phyloP scores from a whole-genome alignment of 768 basidiomycete genomes.

The Kwoniella botswanensis region DNA sequence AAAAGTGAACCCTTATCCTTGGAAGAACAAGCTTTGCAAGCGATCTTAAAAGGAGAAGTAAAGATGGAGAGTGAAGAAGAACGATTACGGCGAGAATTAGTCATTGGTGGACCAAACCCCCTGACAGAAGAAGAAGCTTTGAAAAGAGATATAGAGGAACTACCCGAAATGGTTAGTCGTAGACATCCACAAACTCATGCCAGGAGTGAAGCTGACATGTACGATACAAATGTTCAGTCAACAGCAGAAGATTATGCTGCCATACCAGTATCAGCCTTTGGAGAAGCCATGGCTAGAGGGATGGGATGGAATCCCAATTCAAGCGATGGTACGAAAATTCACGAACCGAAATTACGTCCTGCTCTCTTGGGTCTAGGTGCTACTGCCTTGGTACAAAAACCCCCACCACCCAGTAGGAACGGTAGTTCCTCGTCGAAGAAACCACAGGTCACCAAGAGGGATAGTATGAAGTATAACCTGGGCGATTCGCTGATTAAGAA shows the following conservation, averaged over 20 bases:
- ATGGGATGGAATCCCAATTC: constrained; percentile 84
- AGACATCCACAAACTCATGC: no score
- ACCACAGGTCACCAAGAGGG: constrained; percentile 66
- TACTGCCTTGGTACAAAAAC: constrained; percentile 72
- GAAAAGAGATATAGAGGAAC: constrained; percentile 77
- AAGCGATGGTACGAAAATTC: constrained; percentile 75
- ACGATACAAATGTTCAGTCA: constrained; percentile 58
- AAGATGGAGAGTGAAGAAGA: constrained; percentile 54
- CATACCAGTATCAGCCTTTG: constrained; percentile 90
- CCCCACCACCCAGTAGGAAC: constrained; percentile 64
- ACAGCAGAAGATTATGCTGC: constrained; percentile 85
- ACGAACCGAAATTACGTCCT: constrained; percentile 79
- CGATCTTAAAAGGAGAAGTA: constrained; percentile 68
- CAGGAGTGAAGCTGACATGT: neutral
- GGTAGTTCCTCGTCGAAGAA: constrained; percentile 39
- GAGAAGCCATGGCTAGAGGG: constrained; percentile 86
- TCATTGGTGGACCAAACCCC: constrained; percentile 62
- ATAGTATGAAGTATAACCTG: constrained; percentile 68
- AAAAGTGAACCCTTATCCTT: constrained; percentile 63
- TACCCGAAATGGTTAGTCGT: constrained; percentile 60
- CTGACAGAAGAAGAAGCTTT: constrained; percentile 82
- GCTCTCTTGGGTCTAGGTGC: constrained; percentile 91
- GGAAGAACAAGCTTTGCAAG: constrained; percentile 79
- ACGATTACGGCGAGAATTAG: constrained; percentile 64
- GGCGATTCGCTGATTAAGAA: constrained; percentile 66